Evolutionary conservation across 441 rosid species (phyloP).

Genomic region (Pelargonium citronellum): DNA sequence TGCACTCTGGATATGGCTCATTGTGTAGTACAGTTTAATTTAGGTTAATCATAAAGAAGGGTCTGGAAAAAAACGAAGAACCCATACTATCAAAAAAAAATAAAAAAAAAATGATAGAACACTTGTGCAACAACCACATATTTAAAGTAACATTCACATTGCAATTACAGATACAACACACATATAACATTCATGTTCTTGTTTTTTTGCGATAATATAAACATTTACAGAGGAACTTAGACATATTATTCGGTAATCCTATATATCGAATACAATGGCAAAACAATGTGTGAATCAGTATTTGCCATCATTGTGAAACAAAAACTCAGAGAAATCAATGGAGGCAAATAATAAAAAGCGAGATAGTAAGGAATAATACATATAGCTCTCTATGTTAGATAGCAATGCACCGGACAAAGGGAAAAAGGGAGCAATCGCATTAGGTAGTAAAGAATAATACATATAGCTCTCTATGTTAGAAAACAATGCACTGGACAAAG

Average conservation of each 20-base stretch:
- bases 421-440: background rate
- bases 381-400: background rate
- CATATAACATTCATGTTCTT: too few species aligned
- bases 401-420: background rate
- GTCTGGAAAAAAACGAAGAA: background rate
- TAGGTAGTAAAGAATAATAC: background rate
- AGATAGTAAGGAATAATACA: background rate
- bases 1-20: too few species aligned
- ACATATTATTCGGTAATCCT: background rate
- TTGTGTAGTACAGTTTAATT: too few species aligned
- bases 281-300: background rate
- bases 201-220: too few species aligned
- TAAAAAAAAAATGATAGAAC: too few species aligned
- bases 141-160: too few species aligned
- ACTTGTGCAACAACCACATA: too few species aligned
- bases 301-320: background rate
- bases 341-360: background rate
- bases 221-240: too few species aligned
- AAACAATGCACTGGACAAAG: background rate
- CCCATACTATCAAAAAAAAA: background rate
- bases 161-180: too few species aligned
- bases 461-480: background rate
- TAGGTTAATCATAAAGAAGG: too few species aligned
- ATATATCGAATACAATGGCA: too few species aligned
- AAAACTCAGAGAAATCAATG: background rate